Evolutionary conservation across 176 grass and related monocot genomes (phyloP).

Genomic region (Eragrostis nindensis): DNA sequence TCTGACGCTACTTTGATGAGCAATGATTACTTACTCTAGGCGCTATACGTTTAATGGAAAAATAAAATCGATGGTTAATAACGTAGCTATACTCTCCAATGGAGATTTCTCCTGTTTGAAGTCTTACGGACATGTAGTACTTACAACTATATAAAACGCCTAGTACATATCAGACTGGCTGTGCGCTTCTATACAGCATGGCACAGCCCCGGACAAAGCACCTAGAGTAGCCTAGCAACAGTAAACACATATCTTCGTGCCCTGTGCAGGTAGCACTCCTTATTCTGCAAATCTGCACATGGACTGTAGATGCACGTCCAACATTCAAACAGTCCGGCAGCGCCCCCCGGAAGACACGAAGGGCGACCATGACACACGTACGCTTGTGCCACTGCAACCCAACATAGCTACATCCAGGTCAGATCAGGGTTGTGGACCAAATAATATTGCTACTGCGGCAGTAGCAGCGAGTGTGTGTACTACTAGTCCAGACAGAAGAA

Average conservation of each 20-base stretch:
- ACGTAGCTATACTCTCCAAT: not conserved
- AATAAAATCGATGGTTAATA: not conserved
- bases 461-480: not conserved
- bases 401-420: not conserved
- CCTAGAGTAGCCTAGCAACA: conserved; percentile 22
- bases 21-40: not conserved
- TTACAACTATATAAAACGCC: conserved; percentile 23
- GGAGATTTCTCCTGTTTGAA: not conserved
- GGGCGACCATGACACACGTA: conserved; percentile 3
- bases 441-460: conserved; percentile 17
- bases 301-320: conserved; percentile 41
- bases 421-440: not conserved
- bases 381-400: conserved; percentile 1
- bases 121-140: conserved; percentile 21
- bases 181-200: not conserved
- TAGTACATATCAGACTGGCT: not conserved
- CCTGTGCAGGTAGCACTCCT: not conserved
- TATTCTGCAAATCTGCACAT: conserved; percentile 28
- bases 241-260: conserved; percentile 1
- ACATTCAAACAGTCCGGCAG: conserved; percentile 28
- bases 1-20: not conserved
- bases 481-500: conserved; percentile 1
- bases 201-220: not conserved
- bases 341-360: conserved; percentile 41
- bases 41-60: not conserved